Conservation (phyloP, 208 protist genomes). For the Trypanosoma melophagium region DNA sequence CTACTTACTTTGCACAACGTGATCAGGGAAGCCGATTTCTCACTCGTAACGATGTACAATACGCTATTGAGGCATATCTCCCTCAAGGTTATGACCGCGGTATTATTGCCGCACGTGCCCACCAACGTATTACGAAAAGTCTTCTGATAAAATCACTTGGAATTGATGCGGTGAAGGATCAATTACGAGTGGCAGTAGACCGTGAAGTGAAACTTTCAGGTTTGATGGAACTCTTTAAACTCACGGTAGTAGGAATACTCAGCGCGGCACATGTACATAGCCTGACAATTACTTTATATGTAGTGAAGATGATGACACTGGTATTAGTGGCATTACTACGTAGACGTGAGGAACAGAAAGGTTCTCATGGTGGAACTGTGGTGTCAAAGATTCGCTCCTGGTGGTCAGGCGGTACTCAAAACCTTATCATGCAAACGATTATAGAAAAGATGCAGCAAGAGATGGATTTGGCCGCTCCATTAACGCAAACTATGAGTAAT, state of each 20-base stretch:
- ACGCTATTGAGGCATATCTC: conserved; percentile 68
- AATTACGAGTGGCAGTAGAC: conserved; percentile 37
- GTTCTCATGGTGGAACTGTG: conserved; percentile 8
- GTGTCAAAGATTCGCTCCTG: conserved; percentile 52
- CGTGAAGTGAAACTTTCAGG: conserved; percentile 48
- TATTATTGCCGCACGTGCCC: conserved; percentile 54
- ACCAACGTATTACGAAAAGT: conserved; percentile 53
- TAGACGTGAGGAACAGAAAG: conserved; percentile 36
- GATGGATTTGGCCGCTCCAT: conserved; percentile 43
- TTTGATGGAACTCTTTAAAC: conserved; percentile 43
- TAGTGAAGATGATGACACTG: conserved; percentile 65
- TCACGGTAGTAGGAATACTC: conserved; percentile 54
- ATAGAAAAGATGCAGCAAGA: conserved; percentile 43
- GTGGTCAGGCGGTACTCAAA: conserved; percentile 57
- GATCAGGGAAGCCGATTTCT: conserved; percentile 15
- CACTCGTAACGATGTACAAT: conserved; percentile 46
- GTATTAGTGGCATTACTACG: conserved; percentile 68
- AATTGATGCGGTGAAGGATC: conserved; percentile 52
- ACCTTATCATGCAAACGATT: conserved; percentile 55
- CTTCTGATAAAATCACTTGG: conserved; percentile 37
- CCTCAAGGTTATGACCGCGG: conserved; percentile 74
- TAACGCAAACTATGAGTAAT: conserved; percentile 36
- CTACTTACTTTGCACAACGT: conserved; percentile 37
- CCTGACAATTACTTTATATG: conserved; percentile 57
- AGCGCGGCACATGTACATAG: conserved; percentile 67